A percentile compares a stretch with the other conserved stretches of the same genome.
Evolutionary conservation across 2,329 filamentous ascomycete species (phyloP).

Genomic region (Penicillium sp.): DNA sequence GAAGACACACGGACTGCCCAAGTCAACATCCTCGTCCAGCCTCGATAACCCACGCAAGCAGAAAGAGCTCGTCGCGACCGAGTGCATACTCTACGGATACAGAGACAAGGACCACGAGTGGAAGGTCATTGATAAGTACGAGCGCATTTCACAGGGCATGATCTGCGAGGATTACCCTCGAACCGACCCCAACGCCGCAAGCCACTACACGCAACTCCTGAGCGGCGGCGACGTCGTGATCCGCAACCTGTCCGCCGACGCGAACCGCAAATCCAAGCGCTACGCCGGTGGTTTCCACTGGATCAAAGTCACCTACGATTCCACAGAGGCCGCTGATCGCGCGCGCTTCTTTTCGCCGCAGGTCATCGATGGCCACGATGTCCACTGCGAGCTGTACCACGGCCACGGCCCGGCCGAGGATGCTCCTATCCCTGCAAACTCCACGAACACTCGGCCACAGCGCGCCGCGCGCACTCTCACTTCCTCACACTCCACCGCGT

Average conservation of each 20-base stretch:
- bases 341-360: conserved; percentile 72
- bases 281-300: conserved; percentile 86
- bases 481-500: conserved; percentile 37
- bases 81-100: conserved; percentile 86
- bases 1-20: conserved; percentile 37
- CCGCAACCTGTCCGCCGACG: conserved; percentile 68
- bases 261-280: conserved; percentile 76
- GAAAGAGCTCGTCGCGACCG: conserved; percentile 62
- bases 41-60: conserved; percentile 42
- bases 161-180: conserved; percentile 94
- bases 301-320: conserved; percentile 86
- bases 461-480: conserved; percentile 38
- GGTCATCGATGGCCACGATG: conserved; percentile 68
- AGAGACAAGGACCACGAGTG: conserved; percentile 68
- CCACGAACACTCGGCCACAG: conserved; percentile 27
- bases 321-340: conserved; percentile 68
- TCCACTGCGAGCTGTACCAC: conserved; percentile 71
- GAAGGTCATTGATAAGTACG: conserved; percentile 86
- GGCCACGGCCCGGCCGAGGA: conserved; percentile 67
- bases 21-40: conserved; percentile 45
- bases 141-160: conserved; percentile 74
- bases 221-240: conserved; percentile 72
- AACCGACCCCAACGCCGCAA: conserved; percentile 71
- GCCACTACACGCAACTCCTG: conserved; percentile 71
- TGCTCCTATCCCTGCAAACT: conserved; percentile 60